Conservation (phyloP, 129 eudicot genomes). For the Chrysanthemum lavandulifolium region DNA sequence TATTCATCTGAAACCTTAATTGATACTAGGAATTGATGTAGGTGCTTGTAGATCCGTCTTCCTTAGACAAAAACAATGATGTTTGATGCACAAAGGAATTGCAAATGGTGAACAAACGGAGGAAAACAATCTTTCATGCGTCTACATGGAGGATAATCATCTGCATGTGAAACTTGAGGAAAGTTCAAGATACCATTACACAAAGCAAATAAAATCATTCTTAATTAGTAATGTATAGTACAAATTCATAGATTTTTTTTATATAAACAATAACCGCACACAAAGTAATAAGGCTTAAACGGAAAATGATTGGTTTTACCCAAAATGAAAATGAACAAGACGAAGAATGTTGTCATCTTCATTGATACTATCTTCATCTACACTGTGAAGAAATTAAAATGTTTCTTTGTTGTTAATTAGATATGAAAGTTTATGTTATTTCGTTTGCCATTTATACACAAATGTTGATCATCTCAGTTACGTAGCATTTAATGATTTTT, state of each 20-base stretch:
- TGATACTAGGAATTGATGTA: too few species aligned
- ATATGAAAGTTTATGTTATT: neutral
- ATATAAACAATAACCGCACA: too few species aligned
- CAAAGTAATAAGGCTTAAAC: neutral
- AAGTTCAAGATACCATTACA: neutral
- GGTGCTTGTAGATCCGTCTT: too few species aligned
- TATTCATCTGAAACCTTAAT: too few species aligned
- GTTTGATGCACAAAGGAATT: neutral
- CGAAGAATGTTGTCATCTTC: neutral
- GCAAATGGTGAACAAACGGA: neutral
- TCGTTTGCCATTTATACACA: neutral
- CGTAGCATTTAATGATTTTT: neutral
- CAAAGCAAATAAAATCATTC: neutral
- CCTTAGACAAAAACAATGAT: neutral
- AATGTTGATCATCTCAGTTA: neutral
- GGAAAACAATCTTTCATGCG: neutral
- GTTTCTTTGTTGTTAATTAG: neutral
- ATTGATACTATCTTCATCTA: neutral
- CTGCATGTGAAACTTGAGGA: neutral
- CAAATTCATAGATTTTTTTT: too few species aligned
- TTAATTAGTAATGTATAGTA: too few species aligned
- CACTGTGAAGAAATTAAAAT: neutral
- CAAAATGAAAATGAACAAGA: neutral
- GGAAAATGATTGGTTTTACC: neutral
- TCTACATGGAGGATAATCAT: conserved; percentile 13